Percentiles rank a stretch among this genome's conserved stretches.
Conservation (phyloP, 116 monocot genomes). For the Zostera marina region DNA sequence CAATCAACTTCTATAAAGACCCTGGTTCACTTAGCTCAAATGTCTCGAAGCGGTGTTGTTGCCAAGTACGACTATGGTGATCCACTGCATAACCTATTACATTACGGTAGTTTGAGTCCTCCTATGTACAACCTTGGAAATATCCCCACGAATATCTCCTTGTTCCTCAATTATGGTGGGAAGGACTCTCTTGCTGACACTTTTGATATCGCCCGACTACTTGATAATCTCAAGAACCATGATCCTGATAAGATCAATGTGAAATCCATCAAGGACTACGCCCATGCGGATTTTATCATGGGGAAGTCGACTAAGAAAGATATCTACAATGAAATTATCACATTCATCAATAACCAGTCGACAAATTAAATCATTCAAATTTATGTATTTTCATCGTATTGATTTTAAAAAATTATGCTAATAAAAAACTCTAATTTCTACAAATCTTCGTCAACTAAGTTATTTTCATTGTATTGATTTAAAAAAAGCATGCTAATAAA, state of each 20-base stretch:
- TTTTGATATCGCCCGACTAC: slow-evolving; percentile 33
- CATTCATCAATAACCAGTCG: slow-evolving; percentile 23
- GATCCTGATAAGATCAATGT: slow-evolving; percentile 31
- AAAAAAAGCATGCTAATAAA: too few species aligned
- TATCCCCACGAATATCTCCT: slow-evolving; percentile 39
- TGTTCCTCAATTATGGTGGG: slow-evolving; percentile 88
- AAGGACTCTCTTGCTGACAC: slow-evolving; percentile 47
- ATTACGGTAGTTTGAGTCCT: slow-evolving; percentile 37
- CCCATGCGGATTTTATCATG: slow-evolving; percentile 66
- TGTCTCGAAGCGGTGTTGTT: slow-evolving; percentile 27
- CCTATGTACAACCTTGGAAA: slow-evolving; percentile 49
- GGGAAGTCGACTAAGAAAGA: slow-evolving; percentile 33
- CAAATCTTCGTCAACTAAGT: too few species aligned
- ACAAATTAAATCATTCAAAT: too few species aligned
- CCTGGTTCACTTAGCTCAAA: slow-evolving; percentile 65
- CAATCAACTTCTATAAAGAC: slow-evolving; percentile 68
- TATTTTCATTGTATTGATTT: too few species aligned
- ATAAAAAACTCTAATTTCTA: too few species aligned
- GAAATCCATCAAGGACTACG: slow-evolving; percentile 42
- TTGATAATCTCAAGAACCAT: slow-evolving; percentile 37
- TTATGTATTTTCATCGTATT: too few species aligned
- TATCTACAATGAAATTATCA: slow-evolving; percentile 41
- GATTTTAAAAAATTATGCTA: too few species aligned
- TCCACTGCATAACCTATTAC: slow-evolving; percentile 18
- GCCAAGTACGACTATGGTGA: slow-evolving; percentile 60